Evolutionary conservation across 768 basidiomycete species (phyloP).

Genomic region (Boletus pseudo-olivaceus): DNA sequence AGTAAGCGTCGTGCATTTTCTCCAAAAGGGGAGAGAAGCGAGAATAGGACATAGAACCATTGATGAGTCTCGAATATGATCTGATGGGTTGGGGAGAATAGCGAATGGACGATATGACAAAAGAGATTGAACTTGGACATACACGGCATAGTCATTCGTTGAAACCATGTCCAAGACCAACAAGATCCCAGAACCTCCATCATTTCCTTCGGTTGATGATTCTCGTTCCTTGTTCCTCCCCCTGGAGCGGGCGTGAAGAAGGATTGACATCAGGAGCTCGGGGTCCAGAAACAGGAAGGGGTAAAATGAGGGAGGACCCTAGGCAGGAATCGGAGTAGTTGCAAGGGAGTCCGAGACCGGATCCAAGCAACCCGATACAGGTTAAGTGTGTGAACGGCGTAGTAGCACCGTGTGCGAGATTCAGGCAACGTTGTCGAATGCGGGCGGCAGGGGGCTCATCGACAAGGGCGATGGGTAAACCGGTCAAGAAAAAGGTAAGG

Average conservation of each 20-base stretch:
- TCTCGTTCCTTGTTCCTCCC: slow-evolving; percentile 11
- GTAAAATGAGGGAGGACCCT: not conserved
- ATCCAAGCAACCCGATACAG: not conserved
- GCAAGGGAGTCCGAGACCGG: not conserved
- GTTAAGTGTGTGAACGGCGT: slow-evolving; percentile 4
- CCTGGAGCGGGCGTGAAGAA: slow-evolving; percentile 2
- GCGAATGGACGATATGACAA: not conserved
- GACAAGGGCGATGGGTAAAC: not conserved
- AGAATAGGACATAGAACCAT: not conserved
- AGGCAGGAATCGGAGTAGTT: not conserved
- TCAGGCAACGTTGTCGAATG: slow-evolving; percentile 13
- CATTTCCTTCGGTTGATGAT: slow-evolving; percentile 38
- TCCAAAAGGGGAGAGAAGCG: not conserved
- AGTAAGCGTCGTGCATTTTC: not conserved
- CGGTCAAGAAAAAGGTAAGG: not conserved
- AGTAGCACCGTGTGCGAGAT: slow-evolving; percentile 19
- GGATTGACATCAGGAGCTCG: slow-evolving; percentile 11
- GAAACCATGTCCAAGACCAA: slow-evolving; percentile 55
- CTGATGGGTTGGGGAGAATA: not conserved
- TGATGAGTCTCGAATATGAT: not conserved
- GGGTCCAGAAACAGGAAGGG: not conserved
- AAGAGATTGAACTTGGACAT: slow-evolving; percentile 7
- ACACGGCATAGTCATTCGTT: slow-evolving; percentile 56
- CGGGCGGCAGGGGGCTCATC: slow-evolving; percentile 7
- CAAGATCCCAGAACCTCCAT: slow-evolving; percentile 53